Percentiles rank a stretch among this genome's conserved stretches.
Conservation (phyloP, 106 monocot species). For the Hemerocallis citrina region DNA sequence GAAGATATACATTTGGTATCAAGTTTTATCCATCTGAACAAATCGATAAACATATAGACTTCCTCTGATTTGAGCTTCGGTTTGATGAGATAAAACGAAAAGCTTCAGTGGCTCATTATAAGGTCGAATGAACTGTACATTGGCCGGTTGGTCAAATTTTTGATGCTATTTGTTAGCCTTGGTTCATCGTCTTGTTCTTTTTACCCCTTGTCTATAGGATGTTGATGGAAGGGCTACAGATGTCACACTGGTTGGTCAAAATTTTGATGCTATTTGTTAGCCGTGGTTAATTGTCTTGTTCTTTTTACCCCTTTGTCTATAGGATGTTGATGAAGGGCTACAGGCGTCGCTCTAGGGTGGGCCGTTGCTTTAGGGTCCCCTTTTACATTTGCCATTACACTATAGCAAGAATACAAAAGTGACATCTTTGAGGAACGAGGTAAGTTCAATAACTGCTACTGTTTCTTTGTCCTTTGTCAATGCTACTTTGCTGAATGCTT, state of each 20-base stretch:
- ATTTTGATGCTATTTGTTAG: neutral
- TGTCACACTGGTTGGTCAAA: no score
- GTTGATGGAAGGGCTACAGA: constrained; percentile 79
- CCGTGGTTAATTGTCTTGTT: neutral
- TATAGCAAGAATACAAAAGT: constrained; percentile 93
- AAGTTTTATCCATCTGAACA: no score
- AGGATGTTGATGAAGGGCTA: constrained; percentile 83
- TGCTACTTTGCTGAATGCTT: neutral
- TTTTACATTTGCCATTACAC: constrained; percentile 83
- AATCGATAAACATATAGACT: no score
- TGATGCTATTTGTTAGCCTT: neutral
- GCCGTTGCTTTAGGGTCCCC: constrained; percentile 83
- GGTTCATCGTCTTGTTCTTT: neutral
- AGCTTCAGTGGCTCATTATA: no score
- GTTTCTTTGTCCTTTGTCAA: neutral
- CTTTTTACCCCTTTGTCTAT: constrained; percentile 8
- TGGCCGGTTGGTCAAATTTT: no score
- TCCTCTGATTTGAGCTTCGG: no score
- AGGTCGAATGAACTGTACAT: no score
- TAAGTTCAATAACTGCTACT: constrained; percentile 5
- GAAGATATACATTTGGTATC: no score
- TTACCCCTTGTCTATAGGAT: constrained; percentile 44
- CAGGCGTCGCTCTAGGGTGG: constrained; percentile 91
- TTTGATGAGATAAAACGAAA: no score
- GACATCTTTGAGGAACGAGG: constrained; percentile 90